phyloP scores from a whole-genome alignment of 257 asterid species.

The Solanum ossicruentum region DNA sequence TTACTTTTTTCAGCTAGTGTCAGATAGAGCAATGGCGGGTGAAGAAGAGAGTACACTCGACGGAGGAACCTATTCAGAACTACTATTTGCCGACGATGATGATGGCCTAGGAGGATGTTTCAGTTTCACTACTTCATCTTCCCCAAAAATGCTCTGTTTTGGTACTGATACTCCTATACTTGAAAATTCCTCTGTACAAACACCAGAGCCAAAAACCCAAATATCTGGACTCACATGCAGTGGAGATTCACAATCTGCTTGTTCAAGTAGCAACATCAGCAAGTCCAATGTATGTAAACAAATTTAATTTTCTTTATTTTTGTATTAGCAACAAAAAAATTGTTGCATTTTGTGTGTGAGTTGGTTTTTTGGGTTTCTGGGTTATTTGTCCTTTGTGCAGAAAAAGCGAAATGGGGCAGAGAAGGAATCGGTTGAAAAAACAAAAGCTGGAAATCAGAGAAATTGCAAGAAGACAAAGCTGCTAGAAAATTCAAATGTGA shows the following conservation, averaged over 20 bases:
- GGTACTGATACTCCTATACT: slow-evolving; percentile 17
- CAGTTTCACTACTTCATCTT: slow-evolving; percentile 13
- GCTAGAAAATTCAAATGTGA: slow-evolving; percentile 12
- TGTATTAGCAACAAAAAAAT: neutral
- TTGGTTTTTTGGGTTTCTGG: neutral
- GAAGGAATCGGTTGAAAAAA: slow-evolving; percentile 2
- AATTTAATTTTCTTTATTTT: neutral
- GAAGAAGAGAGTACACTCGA: slow-evolving; percentile 29
- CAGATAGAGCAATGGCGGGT: slow-evolving; percentile 26
- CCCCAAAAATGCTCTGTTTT: slow-evolving; percentile 57
- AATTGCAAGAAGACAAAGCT: slow-evolving; percentile 36
- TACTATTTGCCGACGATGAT: slow-evolving; percentile 33
- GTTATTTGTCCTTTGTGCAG: slow-evolving; percentile 6
- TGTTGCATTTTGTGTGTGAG: neutral
- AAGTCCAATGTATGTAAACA: slow-evolving; percentile 4
- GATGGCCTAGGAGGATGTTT: slow-evolving; percentile 23
- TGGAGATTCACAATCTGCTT: slow-evolving; percentile 22
- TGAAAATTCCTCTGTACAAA: neutral
- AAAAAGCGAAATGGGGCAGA: slow-evolving; percentile 40
- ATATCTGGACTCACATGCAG: slow-evolving; percentile 37
- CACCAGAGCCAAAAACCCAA: slow-evolving; percentile 7
- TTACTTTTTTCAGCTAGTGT: neutral
- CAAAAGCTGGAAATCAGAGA: slow-evolving; percentile 14
- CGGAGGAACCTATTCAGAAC: slow-evolving; percentile 52
- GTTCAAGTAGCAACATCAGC: slow-evolving; percentile 11